Conservation (phyloP, 2,329 filamentous ascomycete species). For the Epichloe hybrida region DNA sequence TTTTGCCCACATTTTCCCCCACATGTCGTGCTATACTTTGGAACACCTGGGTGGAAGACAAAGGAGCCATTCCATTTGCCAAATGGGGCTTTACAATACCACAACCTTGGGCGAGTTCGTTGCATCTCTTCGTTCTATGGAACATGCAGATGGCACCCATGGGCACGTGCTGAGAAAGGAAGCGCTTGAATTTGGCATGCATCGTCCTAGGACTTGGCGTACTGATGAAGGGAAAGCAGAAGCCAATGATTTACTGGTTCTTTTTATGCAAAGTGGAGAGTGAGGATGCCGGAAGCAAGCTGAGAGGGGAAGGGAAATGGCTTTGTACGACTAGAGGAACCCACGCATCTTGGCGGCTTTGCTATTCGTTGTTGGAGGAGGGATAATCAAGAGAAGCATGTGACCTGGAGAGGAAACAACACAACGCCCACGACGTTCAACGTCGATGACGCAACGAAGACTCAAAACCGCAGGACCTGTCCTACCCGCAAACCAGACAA, state of each 20-base stretch:
- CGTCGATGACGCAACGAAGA: background rate
- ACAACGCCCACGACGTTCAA: background rate
- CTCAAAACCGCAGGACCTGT: background rate
- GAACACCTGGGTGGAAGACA: conserved; percentile 14
- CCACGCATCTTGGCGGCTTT: conserved; percentile 5
- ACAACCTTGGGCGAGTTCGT: conserved; percentile 12
- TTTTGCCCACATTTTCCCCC: too few relatives aligned
- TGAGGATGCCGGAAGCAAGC: conserved; percentile 12
- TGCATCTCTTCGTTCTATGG: conserved; percentile 17
- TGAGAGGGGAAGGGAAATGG: conserved; percentile 4
- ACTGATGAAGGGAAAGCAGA: background rate
- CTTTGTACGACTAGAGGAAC: conserved; percentile 20
- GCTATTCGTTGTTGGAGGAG: background rate
- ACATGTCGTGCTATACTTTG: conserved; percentile 12
- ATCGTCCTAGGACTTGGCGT: conserved; percentile 24
- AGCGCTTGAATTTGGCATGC: conserved; percentile 25
- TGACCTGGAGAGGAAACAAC: background rate
- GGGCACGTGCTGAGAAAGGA: conserved; percentile 27
- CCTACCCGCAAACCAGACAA: background rate
- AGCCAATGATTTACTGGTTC: background rate
- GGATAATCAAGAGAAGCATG: background rate
- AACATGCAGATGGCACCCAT: conserved; percentile 19
- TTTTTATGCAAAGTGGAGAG: conserved; percentile 9
- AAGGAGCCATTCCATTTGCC: conserved; percentile 15
- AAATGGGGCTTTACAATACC: conserved; percentile 16